phyloP scores from a whole-genome alignment of 2,329 filamentous ascomycete species.

The Byssochlamys sp. region DNA sequence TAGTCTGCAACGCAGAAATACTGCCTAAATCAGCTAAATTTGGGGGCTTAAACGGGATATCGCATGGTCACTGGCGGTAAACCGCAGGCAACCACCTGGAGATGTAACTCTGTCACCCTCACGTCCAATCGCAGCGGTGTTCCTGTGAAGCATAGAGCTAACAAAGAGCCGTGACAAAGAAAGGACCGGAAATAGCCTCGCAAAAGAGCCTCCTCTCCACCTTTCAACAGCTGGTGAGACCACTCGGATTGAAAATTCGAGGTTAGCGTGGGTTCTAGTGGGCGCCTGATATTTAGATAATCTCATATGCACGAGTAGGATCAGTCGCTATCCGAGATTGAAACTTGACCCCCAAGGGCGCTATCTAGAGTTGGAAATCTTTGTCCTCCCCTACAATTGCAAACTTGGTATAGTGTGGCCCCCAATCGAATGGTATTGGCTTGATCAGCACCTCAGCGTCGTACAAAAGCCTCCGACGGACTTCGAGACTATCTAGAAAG shows the following conservation, averaged over 20 bases:
- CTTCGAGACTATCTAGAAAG: too few species aligned
- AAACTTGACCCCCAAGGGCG: not conserved
- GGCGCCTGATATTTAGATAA: not conserved
- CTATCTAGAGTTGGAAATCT: too few species aligned
- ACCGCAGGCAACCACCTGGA: not conserved
- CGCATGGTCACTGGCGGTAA: not conserved
- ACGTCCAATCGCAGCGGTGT: not conserved
- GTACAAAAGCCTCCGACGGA: too few species aligned
- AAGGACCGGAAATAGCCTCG: not conserved
- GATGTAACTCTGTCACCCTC: not conserved
- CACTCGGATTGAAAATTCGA: not conserved
- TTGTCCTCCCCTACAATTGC: too few species aligned
- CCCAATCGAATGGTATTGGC: too few species aligned
- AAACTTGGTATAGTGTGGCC: too few species aligned
- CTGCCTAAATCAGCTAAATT: not conserved
- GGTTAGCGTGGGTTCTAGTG: not conserved
- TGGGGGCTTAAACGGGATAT: not conserved
- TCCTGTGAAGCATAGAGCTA: not conserved
- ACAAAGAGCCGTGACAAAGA: not conserved
- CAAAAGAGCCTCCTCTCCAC: not conserved
- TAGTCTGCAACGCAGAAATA: not conserved
- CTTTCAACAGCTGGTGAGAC: not conserved
- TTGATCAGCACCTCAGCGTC: too few species aligned
- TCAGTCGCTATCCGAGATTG: not conserved
- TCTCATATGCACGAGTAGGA: not conserved